These are phyloP conservation scores for Straminergon stramineum DNA, from an alignment of 225 moss, liverwort and hornwort species.

Conservation along the genomic window DNA sequence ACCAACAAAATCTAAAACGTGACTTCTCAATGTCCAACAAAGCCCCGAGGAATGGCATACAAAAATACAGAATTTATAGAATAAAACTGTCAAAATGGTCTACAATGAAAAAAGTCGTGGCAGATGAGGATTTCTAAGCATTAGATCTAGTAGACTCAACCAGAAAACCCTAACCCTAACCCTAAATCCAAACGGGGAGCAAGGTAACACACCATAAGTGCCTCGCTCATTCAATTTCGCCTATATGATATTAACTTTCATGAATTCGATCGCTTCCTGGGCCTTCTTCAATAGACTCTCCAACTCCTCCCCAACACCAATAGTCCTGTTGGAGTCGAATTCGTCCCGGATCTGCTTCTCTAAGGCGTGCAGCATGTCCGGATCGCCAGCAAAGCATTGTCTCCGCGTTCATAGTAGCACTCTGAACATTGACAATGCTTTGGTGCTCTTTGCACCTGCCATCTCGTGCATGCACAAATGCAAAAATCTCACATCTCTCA, in stretches of 20 bases:
- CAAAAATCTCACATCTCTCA: neutral
- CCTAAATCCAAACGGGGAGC: neutral
- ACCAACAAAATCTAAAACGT: neutral
- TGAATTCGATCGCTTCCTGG: slow-evolving; percentile 76
- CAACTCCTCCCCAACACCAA: slow-evolving; percentile 40
- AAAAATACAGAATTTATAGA: neutral
- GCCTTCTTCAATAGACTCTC: slow-evolving; percentile 46
- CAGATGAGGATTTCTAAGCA: neutral
- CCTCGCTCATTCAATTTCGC: slow-evolving; percentile 92
- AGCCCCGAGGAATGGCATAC: neutral
- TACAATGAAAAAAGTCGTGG: neutral
- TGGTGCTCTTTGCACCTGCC: slow-evolving; percentile 31
- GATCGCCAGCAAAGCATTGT: slow-evolving; percentile 72
- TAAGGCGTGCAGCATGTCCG: slow-evolving; percentile 49
- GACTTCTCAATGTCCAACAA: neutral
- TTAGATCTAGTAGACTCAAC: neutral
- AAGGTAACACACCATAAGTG: slow-evolving; percentile 55
- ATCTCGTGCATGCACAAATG: neutral
- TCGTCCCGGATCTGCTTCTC: slow-evolving; percentile 67
- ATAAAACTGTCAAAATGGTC: neutral
- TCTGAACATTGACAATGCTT: slow-evolving; percentile 57
- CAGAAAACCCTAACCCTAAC: slow-evolving; percentile 38
- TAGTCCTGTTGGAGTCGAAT: slow-evolving; percentile 52
- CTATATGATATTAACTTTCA: slow-evolving; percentile 70
- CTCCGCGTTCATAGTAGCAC: slow-evolving; percentile 59